phyloP scores from a whole-genome alignment of 1,139 yeast species.

The Lodderomyces jiufengensis region DNA sequence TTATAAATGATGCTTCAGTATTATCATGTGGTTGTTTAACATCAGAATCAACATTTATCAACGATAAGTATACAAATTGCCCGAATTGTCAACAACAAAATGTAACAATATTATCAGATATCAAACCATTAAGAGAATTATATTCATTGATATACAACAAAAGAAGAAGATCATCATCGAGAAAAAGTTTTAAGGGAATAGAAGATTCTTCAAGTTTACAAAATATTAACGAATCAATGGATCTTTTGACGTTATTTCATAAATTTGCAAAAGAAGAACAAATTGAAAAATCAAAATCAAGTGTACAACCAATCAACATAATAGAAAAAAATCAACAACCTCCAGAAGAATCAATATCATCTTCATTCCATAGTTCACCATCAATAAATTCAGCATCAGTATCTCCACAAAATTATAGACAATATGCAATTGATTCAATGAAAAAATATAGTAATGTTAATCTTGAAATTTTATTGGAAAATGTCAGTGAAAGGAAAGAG shows the following conservation, averaged over 20 bases:
- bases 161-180: conserved; percentile 24
- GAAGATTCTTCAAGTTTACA: conserved; percentile 7
- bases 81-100: conserved; percentile 44
- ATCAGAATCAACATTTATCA: conserved; percentile 43
- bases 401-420: conserved; percentile 15
- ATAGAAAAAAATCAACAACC: conserved; percentile 1
- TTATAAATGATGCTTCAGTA: conserved; percentile 50
- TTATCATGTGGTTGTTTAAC: conserved; percentile 71
- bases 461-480: conserved; percentile 23
- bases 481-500: conserved; percentile 49
- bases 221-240: conserved; percentile 25
- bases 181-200: conserved; percentile 20
- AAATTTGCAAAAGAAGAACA: conserved; percentile 42
- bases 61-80: conserved; percentile 27
- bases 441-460: conserved; percentile 2
- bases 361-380: conserved; percentile 4
- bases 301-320: conserved; percentile 17
- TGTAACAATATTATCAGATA: conserved; percentile 38
- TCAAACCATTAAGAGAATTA: conserved; percentile 53
- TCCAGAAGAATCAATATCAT: conserved; percentile 3
- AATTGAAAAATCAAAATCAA: conserved; percentile 6
- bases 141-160: conserved; percentile 31
- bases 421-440: conserved; percentile 5
- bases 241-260: conserved; percentile 37
- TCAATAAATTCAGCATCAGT: conserved; percentile 13